These are phyloP conservation scores for Xerocomus nothofagi DNA, from an alignment of 1,284 basidiomycete genomes.

Conservation along the genomic window DNA sequence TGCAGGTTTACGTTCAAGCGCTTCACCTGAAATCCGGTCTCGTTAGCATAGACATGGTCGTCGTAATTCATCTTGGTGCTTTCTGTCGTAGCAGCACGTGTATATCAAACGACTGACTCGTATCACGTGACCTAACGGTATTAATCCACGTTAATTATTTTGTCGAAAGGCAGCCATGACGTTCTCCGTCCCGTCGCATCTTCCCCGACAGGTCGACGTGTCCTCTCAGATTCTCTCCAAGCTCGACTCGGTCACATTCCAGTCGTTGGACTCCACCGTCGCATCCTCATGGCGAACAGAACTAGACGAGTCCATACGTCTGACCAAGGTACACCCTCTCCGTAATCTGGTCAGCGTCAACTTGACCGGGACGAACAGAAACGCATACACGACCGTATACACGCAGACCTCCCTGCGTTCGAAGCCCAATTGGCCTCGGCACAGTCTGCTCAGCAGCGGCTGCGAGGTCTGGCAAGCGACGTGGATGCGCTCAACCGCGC, in stretches of 20 bases:
- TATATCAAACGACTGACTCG: conserved; percentile 15
- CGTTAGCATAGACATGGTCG: conserved; percentile 30
- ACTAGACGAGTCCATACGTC: conserved; percentile 63
- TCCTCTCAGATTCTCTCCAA: conserved; percentile 68
- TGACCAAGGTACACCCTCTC: conserved; percentile 55
- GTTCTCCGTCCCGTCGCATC: conserved; percentile 67
- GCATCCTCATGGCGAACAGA: conserved; percentile 70
- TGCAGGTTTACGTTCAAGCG: conserved; percentile 81
- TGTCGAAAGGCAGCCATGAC: conserved; percentile 49
- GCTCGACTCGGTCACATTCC: conserved; percentile 58
- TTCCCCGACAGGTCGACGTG: conserved; percentile 63
- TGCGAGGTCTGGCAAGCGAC: conserved; percentile 50
- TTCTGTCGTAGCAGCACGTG: conserved; percentile 13
- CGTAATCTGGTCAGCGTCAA: conserved; percentile 1
- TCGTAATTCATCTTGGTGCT: conserved; percentile 30
- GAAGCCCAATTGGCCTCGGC: conserved; percentile 62
- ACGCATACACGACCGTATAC: conserved; percentile 66
- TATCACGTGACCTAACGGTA: conserved; percentile 21
- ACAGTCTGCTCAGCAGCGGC: conserved; percentile 59
- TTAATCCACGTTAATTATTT: conserved; percentile 6
- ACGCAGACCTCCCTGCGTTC: conserved; percentile 60
- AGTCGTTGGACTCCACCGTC: conserved; percentile 56
- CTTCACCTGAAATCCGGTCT: conserved; percentile 55
- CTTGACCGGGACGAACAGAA: conserved; percentile 40
- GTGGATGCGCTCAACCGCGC: conserved; percentile 51